phyloP scores from a whole-genome alignment of 108 stramenopile species.

The Epipyxis sp. region DNA sequence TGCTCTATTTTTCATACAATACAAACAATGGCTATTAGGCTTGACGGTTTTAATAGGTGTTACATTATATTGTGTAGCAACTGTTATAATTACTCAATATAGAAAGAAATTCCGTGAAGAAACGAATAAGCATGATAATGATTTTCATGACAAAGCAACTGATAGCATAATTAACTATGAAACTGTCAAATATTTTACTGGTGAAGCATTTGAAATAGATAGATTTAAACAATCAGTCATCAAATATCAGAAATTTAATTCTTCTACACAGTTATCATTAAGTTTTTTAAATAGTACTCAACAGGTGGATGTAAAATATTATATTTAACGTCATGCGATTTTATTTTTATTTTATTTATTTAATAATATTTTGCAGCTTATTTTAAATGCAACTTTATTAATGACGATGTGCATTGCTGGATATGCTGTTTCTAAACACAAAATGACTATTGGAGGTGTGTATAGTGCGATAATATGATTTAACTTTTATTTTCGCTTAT shows the following conservation, averaged over 20 bases:
- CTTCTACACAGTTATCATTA: constrained; percentile 75
- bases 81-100: constrained; percentile 85
- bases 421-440: constrained; percentile 40
- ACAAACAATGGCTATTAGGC: constrained; percentile 72
- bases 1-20: constrained; percentile 71
- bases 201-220: constrained; percentile 77
- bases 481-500: too few relatives aligned
- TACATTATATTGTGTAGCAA: constrained; percentile 76
- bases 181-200: constrained; percentile 94
- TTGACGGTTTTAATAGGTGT: constrained; percentile 81
- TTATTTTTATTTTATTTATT: neutral
- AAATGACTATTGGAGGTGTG: neutral
- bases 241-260: constrained; percentile 69
- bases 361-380: constrained; percentile 36
- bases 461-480: too few relatives aligned
- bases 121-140: constrained; percentile 85
- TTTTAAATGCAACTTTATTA: constrained; percentile 75
- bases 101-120: constrained; percentile 88
- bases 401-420: constrained; percentile 68
- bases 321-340: neutral
- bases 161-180: constrained; percentile 91
- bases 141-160: constrained; percentile 81
- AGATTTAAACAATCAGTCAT: constrained; percentile 55
- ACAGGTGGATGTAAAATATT: constrained; percentile 34
- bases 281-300: constrained; percentile 82